Conservation (phyloP, 305 asterid genomes). For the Fraxinus sp. region DNA sequence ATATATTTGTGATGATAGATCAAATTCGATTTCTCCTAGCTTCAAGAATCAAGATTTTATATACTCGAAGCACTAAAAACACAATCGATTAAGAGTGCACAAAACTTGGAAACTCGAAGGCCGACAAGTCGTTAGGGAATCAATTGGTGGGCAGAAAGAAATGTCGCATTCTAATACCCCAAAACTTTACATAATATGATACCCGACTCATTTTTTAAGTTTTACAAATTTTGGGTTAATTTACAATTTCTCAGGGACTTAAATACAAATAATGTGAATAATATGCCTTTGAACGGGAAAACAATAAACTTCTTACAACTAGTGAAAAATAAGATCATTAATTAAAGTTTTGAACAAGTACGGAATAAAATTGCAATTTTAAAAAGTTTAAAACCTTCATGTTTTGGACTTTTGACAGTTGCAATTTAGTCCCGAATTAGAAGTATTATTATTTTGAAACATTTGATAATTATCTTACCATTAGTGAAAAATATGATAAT, state of each 20-base stretch:
- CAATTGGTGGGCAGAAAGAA: background rate
- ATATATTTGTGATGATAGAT: too few relatives aligned
- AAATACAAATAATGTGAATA: too few relatives aligned
- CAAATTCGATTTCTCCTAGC: background rate
- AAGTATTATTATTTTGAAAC: too few relatives aligned
- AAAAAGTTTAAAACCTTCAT: too few relatives aligned
- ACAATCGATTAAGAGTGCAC: background rate
- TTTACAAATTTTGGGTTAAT: background rate
- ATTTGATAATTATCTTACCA: too few relatives aligned
- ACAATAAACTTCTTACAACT: too few relatives aligned
- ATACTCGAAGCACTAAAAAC: background rate
- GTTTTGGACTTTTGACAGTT: too few relatives aligned
- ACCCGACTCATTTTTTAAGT: background rate
- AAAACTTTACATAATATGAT: too few relatives aligned
- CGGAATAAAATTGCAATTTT: background rate
- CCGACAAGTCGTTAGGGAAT: background rate
- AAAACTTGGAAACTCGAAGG: background rate
- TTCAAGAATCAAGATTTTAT: background rate
- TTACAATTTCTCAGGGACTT: background rate
- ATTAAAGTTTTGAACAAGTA: background rate
- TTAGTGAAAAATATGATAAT: too few relatives aligned
- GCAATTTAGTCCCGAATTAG: too few relatives aligned
- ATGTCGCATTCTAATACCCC: background rate
- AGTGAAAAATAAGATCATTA: background rate
- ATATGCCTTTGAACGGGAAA: too few relatives aligned